Percentiles rank a stretch among this genome's conserved stretches.
phyloP scores from a whole-genome alignment of 768 basidiomycete genomes.

The Tricholoma sp. region DNA sequence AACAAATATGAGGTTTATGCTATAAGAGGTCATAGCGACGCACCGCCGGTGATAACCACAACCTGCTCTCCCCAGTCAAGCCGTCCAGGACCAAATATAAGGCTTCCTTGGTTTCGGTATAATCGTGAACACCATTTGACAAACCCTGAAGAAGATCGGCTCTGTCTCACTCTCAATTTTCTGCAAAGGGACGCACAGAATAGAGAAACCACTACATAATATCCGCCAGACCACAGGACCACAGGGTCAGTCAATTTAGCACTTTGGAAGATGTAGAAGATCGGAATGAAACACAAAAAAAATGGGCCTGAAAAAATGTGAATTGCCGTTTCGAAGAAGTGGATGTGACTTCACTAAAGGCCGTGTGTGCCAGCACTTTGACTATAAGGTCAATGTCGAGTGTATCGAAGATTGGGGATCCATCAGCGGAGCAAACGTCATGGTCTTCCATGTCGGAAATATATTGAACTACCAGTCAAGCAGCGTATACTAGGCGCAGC shows the following conservation, averaged over 20 bases:
- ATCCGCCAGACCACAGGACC: slow-evolving; percentile 47
- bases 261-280: slow-evolving; percentile 75
- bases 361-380: slow-evolving; percentile 74
- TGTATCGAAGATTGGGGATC: slow-evolving; percentile 56
- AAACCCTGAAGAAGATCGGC: slow-evolving; percentile 41
- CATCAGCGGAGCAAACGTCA: slow-evolving; percentile 24
- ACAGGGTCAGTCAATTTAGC: slow-evolving; percentile 43
- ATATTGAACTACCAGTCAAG: slow-evolving; percentile 13
- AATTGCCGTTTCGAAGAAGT: not conserved
- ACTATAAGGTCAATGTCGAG: slow-evolving; percentile 74
- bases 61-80: slow-evolving; percentile 89
- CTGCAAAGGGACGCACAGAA: slow-evolving; percentile 55
- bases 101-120: slow-evolving; percentile 69
- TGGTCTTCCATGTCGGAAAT: slow-evolving; percentile 21
- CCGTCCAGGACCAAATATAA: slow-evolving; percentile 52
- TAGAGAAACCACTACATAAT: slow-evolving; percentile 51
- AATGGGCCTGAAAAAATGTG: slow-evolving; percentile 60
- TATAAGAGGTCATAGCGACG: slow-evolving; percentile 14
- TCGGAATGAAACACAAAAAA: slow-evolving; percentile 75
- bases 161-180: not conserved
- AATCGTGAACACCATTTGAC: slow-evolving; percentile 65
- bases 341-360: slow-evolving; percentile 56
- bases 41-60: slow-evolving; percentile 88
- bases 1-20: not conserved
- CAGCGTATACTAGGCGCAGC: slow-evolving; percentile 4